Conservation (phyloP, 2,329 filamentous ascomycete species). For the Nemania sp. region DNA sequence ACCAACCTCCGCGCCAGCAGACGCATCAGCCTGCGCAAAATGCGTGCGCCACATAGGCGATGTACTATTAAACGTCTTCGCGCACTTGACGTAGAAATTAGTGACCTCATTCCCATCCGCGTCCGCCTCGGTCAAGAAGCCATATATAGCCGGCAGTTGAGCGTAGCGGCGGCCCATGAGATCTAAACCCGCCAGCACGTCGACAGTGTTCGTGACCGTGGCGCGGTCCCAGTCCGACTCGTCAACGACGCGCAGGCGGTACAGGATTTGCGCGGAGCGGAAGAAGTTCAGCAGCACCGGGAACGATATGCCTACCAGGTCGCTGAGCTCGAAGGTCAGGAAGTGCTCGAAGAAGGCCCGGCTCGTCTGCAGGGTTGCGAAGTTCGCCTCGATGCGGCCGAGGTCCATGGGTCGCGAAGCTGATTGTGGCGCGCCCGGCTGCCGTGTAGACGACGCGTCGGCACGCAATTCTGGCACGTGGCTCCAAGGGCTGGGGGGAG, state of each 20-base stretch:
- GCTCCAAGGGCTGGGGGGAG: slow-evolving; percentile 24
- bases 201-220: slow-evolving; percentile 25
- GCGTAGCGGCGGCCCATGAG: slow-evolving; percentile 25
- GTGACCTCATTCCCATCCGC: slow-evolving; percentile 19
- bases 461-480: background rate
- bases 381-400: slow-evolving; percentile 30
- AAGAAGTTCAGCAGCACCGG: slow-evolving; percentile 34
- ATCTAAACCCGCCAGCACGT: slow-evolving; percentile 31
- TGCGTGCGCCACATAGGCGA: slow-evolving; percentile 30
- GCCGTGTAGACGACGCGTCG: slow-evolving; percentile 5
- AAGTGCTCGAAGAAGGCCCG: slow-evolving; percentile 33
- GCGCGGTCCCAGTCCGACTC: slow-evolving; percentile 36
- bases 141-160: slow-evolving; percentile 25
- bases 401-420: slow-evolving; percentile 14
- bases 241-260: slow-evolving; percentile 35
- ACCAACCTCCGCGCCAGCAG: background rate
- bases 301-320: slow-evolving; percentile 32
- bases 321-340: slow-evolving; percentile 27
- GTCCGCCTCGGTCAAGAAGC: slow-evolving; percentile 26
- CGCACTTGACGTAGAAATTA: slow-evolving; percentile 31
- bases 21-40: slow-evolving; percentile 27
- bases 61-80: slow-evolving; percentile 28
- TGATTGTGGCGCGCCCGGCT: background rate
- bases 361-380: slow-evolving; percentile 30
- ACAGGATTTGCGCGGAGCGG: slow-evolving; percentile 34